Base-by-base conservation (phyloP, 1,284 basidiomycete species). In the Amylostereum areolatum region DNA sequence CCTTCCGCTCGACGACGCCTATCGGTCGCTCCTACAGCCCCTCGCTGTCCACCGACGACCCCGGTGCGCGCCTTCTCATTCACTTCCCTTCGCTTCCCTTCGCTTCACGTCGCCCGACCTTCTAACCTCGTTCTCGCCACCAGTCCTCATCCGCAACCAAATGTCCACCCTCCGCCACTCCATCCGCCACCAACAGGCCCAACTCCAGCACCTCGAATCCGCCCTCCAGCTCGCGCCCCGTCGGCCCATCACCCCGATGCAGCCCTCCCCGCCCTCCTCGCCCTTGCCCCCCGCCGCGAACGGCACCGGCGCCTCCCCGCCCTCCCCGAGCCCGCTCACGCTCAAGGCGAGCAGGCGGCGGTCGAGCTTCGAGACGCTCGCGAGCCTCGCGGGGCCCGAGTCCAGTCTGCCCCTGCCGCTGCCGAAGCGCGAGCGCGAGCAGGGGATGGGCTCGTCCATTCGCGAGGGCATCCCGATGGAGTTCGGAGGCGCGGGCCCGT, bases 151-250 rank as follows among this genome's bases (percentile, higher is more conserved):
- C 51, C 78, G 85, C 51, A 80, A 75, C 55, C 84, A 89, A 55
- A 83, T 89, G 65, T 86, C 85, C 52, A 80, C 80, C 37, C 67
- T 89, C 57, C 86, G 81, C 65, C 86, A 89, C 62, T 80, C 73
- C 59, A 89, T 89, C 56, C 72, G 87, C 54, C 85, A 88, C 59
- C 83, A 89, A 59, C 83, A 79, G 68, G 85, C 85, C 10, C 85
- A 89, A 57, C 65, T 89, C 42, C 75, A 81, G 55, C 71, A 62
- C 40, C 74, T 87, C 44, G 86, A 89, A 63, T 83, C 71, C 59
- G 70, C 77, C 47, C 66, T 89, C 46, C 73, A 82, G 47, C 77
- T 76, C 54, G 78, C 79, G 29, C 81, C 84, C 11, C 76, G 83
- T 51, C 78, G 75, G 53, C 68, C 67, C 54, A 71, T 68, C 56